These are phyloP conservation scores for Dendrobium huoshanense DNA, from an alignment of 106 monocot species.

Conservation along the genomic window DNA sequence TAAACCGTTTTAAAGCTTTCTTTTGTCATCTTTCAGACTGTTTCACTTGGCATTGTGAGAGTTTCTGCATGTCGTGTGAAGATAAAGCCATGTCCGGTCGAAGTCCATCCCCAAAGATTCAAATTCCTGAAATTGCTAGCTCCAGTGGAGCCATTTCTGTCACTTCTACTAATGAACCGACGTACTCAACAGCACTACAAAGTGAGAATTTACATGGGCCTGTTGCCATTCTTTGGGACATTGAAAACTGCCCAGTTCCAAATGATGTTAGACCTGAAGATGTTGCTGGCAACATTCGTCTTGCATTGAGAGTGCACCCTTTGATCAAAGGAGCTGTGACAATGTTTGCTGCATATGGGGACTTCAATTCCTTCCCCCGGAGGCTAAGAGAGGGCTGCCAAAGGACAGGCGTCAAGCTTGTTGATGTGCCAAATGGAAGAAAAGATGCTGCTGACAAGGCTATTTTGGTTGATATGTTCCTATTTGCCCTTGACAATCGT, in stretches of 20 bases:
- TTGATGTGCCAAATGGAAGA: constrained; percentile 88
- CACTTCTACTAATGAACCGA: constrained; percentile 11
- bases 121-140: constrained; percentile 15
- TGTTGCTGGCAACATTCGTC: constrained; percentile 76
- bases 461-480: constrained; percentile 89
- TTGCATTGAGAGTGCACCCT: constrained; percentile 67
- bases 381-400: constrained; percentile 86
- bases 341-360: constrained; percentile 78
- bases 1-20: not conserved
- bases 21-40: not conserved
- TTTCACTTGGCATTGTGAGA: not conserved
- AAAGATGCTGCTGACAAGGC: constrained; percentile 99
- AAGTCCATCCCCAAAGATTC: constrained; percentile 23
- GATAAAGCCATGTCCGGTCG: constrained; percentile 28
- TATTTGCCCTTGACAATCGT: constrained; percentile 77
- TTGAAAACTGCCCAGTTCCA: constrained; percentile 89
- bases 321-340: constrained; percentile 65
- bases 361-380: constrained; percentile 81
- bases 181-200: constrained; percentile 10
- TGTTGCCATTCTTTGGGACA: constrained; percentile 89
- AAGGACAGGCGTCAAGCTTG: constrained; percentile 90
- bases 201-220: constrained; percentile 32
- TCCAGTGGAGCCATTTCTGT: constrained; percentile 14
- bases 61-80: constrained; percentile 22
- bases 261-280: constrained; percentile 83